These are phyloP conservation scores for Orobanche coerulescens DNA, from an alignment of 257 asterid genomes.

Conservation along the genomic window DNA sequence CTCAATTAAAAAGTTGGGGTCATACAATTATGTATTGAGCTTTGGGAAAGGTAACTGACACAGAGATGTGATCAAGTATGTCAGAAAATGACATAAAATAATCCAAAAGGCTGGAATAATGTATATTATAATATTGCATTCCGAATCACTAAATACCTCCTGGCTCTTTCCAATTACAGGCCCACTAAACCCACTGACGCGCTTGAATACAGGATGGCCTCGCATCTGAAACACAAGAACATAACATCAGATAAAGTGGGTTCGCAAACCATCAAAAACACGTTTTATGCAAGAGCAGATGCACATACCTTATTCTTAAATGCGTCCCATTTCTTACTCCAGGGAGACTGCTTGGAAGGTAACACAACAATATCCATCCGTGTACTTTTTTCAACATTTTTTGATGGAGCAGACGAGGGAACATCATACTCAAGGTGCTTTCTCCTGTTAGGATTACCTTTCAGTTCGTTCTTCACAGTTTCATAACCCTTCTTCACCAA, in stretches of 20 bases:
- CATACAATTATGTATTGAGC: neutral
- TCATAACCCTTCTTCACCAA: conserved; percentile 68
- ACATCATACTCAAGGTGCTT: conserved; percentile 64
- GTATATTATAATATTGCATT: conserved; percentile 4
- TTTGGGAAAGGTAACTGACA: neutral
- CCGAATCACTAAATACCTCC: conserved; percentile 50
- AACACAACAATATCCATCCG: conserved; percentile 70
- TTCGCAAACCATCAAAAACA: neutral
- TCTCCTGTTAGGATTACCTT: conserved; percentile 74
- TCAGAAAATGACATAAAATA: neutral
- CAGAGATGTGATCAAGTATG: neutral
- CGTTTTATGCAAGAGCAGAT: neutral
- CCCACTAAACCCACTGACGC: conserved; percentile 59
- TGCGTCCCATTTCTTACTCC: conserved; percentile 82
- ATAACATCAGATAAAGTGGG: neutral
- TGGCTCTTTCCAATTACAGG: conserved; percentile 78
- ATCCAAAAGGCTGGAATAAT: neutral
- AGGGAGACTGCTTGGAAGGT: conserved; percentile 61
- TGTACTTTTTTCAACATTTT: conserved; percentile 58
- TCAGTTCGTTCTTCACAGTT: conserved; percentile 71
- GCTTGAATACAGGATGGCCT: conserved; percentile 61
- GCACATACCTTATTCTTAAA: conserved; percentile 62
- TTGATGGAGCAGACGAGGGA: conserved; percentile 37
- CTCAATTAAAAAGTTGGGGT: neutral
- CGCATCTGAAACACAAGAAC: conserved; percentile 49